Conservation (phyloP, 768 basidiomycete genomes). For the Psilocybe sp. region DNA sequence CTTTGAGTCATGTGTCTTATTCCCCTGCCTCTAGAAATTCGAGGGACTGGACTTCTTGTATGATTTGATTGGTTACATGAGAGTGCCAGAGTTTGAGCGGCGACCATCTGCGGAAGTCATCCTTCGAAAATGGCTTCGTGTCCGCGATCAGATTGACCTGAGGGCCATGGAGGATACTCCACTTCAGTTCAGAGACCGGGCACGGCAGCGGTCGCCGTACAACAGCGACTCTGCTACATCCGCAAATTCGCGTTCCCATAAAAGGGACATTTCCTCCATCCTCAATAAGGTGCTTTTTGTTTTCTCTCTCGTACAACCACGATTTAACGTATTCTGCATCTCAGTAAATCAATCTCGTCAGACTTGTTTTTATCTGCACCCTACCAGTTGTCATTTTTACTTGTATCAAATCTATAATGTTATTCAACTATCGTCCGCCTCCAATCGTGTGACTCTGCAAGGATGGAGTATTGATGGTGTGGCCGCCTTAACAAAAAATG, state of each 20-base stretch:
- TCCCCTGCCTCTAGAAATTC: slow-evolving; percentile 17
- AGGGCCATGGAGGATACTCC: slow-evolving; percentile 11
- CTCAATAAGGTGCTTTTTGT: slow-evolving; percentile 12
- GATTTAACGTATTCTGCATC: no score
- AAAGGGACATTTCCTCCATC: slow-evolving; percentile 22
- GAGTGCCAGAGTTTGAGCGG: slow-evolving; percentile 15
- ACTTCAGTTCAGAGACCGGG: slow-evolving; percentile 7
- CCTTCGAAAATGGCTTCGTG: slow-evolving; percentile 21
- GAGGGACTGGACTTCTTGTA: slow-evolving; percentile 23
- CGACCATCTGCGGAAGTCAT: slow-evolving; percentile 22
- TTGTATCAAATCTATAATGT: no score
- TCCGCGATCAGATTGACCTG: slow-evolving; percentile 13
- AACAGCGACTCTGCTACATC: slow-evolving; percentile 8
- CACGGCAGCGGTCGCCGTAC: slow-evolving; percentile 6
- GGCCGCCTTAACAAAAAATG: no score
- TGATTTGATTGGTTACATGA: slow-evolving; percentile 24
- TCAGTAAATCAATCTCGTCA: no score
- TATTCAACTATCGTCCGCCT: no score
- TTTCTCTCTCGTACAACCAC: no score
- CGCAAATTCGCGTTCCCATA: slow-evolving; percentile 15
- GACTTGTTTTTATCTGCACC: no score
- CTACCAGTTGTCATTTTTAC: no score
- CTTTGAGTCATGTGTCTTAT: background rate
- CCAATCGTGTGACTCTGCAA: no score
- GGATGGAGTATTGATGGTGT: no score